Conservation (phyloP, 139 green algal genomes). For the Tetradesmus obliquus region DNA sequence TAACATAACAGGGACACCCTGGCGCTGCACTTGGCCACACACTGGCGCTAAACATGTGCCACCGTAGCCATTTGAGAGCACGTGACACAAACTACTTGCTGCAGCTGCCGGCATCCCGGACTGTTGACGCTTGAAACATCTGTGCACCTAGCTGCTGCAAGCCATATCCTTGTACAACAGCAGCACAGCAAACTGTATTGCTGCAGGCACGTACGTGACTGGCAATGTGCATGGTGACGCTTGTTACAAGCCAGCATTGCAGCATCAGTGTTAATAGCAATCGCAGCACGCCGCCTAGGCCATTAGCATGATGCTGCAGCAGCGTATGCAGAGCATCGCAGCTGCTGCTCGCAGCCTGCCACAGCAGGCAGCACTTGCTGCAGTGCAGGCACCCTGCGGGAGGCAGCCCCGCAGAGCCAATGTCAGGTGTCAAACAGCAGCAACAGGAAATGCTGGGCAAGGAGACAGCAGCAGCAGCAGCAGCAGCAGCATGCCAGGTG, state of each 20-base stretch:
- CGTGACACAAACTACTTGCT: background rate
- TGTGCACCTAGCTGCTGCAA: background rate
- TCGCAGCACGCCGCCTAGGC: background rate
- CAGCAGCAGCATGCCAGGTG: conserved; percentile 10
- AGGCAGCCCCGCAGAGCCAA: background rate
- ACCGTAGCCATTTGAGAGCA: background rate
- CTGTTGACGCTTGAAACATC: background rate
- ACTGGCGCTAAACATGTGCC: background rate
- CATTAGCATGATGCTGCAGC: background rate
- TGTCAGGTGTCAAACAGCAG: background rate
- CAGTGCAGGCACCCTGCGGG: background rate
- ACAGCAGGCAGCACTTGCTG: background rate
- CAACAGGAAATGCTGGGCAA: background rate
- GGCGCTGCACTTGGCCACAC: background rate
- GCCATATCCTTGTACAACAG: background rate
- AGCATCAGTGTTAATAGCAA: background rate
- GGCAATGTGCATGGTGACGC: no score
- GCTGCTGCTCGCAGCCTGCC: background rate
- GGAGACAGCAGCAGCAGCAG: background rate
- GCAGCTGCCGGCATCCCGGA: background rate
- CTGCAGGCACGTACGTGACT: background rate
- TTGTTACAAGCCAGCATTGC: background rate
- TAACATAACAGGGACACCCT: background rate
- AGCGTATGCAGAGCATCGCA: background rate
- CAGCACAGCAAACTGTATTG: no score